Conservation (phyloP, 2,329 filamentous ascomycete genomes). For the Helotiales sp. region DNA sequence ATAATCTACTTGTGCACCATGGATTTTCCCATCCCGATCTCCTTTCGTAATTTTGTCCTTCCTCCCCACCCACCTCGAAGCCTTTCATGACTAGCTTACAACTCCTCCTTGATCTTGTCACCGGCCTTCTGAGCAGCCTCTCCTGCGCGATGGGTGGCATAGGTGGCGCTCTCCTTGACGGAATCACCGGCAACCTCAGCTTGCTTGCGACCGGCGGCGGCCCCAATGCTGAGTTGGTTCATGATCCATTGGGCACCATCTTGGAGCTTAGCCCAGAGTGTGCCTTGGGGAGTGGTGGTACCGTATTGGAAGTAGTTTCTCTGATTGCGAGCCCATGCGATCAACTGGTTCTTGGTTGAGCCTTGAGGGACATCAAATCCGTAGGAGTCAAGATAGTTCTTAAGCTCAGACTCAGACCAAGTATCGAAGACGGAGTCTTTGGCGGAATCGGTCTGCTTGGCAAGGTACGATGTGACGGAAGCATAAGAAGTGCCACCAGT, state of each 20-base stretch:
- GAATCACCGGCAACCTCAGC: slow-evolving; percentile 46
- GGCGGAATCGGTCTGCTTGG: slow-evolving; percentile 62
- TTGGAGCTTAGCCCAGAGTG: slow-evolving; percentile 63
- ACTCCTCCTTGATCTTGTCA: slow-evolving; percentile 36
- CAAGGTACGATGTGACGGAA: slow-evolving; percentile 69
- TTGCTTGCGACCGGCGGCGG: slow-evolving; percentile 45
- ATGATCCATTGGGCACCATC: slow-evolving; percentile 46
- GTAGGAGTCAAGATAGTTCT: slow-evolving; percentile 78
- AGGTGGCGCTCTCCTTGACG: slow-evolving; percentile 35
- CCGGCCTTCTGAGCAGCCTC: slow-evolving; percentile 38
- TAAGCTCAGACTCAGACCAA: slow-evolving; percentile 70
- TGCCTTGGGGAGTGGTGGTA: slow-evolving; percentile 63
- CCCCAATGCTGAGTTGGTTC: slow-evolving; percentile 48
- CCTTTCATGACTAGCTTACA: slow-evolving; percentile 24
- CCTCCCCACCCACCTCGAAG: neutral
- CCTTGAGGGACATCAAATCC: slow-evolving; percentile 51
- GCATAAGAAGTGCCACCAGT: slow-evolving; percentile 60
- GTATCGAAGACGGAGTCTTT: slow-evolving; percentile 69
- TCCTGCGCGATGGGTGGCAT: slow-evolving; percentile 36
- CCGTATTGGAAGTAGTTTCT: slow-evolving; percentile 77
- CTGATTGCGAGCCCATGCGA: slow-evolving; percentile 70
- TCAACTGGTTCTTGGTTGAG: slow-evolving; percentile 59
- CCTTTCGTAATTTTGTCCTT: neutral
- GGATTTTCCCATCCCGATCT: neutral
- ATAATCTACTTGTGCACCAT: neutral